Base-by-base conservation (phyloP, 202 grass and related monocot genomes). In the Dendrocalamus latiflorus region DNA sequence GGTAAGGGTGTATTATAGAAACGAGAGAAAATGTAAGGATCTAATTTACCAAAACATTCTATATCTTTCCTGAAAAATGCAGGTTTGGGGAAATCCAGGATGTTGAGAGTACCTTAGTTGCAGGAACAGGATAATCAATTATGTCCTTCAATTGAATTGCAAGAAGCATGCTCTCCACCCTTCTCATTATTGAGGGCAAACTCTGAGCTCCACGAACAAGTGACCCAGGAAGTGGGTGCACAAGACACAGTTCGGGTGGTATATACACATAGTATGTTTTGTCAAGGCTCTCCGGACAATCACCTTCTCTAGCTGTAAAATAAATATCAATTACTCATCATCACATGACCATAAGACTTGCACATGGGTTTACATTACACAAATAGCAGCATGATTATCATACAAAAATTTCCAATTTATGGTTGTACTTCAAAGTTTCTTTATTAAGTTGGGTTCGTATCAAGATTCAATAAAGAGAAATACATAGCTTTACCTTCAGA, bases 221-320 rank as follows among this genome's bases (percentile, higher is more conserved):
- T 68, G 85, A 81, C 68, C 96, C 96, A 45, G 96, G 91, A 82
- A 99, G 96, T 44, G 96, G 96, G 82, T 99, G 93, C 68, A 99
- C 88, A 85, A 99, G 83, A 57, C 96, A 99, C 16, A 99, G 65
- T 77, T 99, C 96, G 9, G 93, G 96, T 43, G 96, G 96, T 81
- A 99, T 83, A 92, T 93, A 95, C 26, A 99, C 96, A 83, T 96
- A 96, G 69, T 99, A 99, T 57, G 93, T 99, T 88, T 99, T 99
- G 91, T 99, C 93, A 73, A 95, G 67, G 68, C 92, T 99, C 57
- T 96, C 96, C 0, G 81, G 83, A 50, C 84, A 87, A 57, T 99
- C 96, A 74, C 75, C 87, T 88, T 94, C 93, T 78, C 68, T 74
- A 85, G 83, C 90, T 94, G 81, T 59, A 88, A 84, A 68, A 85